A percentile compares a stretch with the other conserved stretches of the same genome.
Evolutionary conservation across 371 early-diverging fungal species (phyloP).

Genomic region (Apophysomyces trapeziformis): DNA sequence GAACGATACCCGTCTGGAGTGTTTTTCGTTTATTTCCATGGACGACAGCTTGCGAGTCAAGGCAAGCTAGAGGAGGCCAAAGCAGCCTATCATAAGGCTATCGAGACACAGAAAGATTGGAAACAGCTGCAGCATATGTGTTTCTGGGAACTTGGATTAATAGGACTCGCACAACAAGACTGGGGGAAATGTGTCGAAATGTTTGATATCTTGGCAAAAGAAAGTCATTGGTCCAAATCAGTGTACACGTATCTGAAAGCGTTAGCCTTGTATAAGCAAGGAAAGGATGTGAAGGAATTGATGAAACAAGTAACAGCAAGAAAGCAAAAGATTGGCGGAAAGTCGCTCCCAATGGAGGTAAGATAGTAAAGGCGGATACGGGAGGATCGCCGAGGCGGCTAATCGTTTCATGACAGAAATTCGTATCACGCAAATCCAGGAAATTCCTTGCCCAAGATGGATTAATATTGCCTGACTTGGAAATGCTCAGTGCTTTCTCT

Average conservation of each 20-base stretch:
- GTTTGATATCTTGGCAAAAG: conserved; percentile 59
- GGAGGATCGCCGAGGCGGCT: neutral
- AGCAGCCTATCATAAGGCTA: conserved; percentile 47
- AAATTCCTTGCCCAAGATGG: conserved; percentile 65
- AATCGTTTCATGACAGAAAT: conserved; percentile 55
- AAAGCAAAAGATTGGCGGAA: conserved; percentile 76
- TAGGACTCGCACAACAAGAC: conserved; percentile 49
- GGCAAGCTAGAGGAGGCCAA: conserved; percentile 56
- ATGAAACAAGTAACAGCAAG: conserved; percentile 64
- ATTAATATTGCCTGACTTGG: conserved; percentile 70
- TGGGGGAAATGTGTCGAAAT: conserved; percentile 59
- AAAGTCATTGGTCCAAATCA: conserved; percentile 81
- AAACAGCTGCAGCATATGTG: conserved; percentile 76
- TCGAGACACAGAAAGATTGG: conserved; percentile 67
- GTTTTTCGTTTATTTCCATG: conserved; percentile 67
- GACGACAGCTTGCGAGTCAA: conserved; percentile 54
- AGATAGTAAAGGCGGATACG: neutral
- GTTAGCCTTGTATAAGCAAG: conserved; percentile 48
- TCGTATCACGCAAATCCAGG: conserved; percentile 72
- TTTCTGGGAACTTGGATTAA: conserved; percentile 73
- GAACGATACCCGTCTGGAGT: conserved; percentile 60
- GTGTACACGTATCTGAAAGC: conserved; percentile 73
- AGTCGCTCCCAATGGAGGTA: conserved; percentile 76
- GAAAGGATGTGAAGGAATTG: conserved; percentile 29
- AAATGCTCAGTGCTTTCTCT: conserved; percentile 67